A percentile compares a stretch with the other conserved stretches of the same genome.
phyloP scores from a whole-genome alignment of 1,284 basidiomycete genomes.

The Tranzscheliella williamsii region DNA sequence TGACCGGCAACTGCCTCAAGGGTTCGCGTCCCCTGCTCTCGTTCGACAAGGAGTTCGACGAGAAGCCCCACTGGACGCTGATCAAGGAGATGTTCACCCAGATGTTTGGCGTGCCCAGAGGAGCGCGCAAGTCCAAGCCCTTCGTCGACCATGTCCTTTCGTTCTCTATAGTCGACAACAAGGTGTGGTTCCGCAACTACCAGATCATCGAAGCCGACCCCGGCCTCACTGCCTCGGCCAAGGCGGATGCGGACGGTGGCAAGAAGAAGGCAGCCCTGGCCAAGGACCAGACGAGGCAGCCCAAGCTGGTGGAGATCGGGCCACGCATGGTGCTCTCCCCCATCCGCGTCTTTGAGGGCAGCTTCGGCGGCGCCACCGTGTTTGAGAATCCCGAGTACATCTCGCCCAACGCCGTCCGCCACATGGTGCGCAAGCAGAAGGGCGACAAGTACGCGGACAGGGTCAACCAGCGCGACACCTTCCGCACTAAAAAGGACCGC shows the following conservation, averaged over 20 bases:
- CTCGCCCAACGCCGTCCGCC: slow-evolving; percentile 80
- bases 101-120: slow-evolving; percentile 93
- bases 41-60: slow-evolving; percentile 90
- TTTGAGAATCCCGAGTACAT: slow-evolving; percentile 97
- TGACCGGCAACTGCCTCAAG: slow-evolving; percentile 98
- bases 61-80: slow-evolving; percentile 81
- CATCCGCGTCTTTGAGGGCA: slow-evolving; percentile 95
- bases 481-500: slow-evolving; percentile 70
- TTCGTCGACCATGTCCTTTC: slow-evolving; percentile 97
- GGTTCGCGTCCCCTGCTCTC: slow-evolving; percentile 88
- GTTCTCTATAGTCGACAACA: slow-evolving; percentile 91
- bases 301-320: slow-evolving; percentile 70
- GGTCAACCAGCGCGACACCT: slow-evolving; percentile 76
- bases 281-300: slow-evolving; percentile 31
- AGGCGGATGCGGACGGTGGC: slow-evolving; percentile 62
- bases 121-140: slow-evolving; percentile 87
- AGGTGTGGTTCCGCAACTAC: slow-evolving; percentile 99
- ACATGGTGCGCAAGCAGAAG: slow-evolving; percentile 72
- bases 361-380: slow-evolving; percentile 80
- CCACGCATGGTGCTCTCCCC: slow-evolving; percentile 96
- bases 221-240: slow-evolving; percentile 40
- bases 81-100: slow-evolving; percentile 93
- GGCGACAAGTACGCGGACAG: slow-evolving; percentile 79
- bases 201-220: slow-evolving; percentile 74
- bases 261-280: slow-evolving; percentile 27